phyloP scores from a whole-genome alignment of 2,329 filamentous ascomycete species.

The Colletotrichum sp. region DNA sequence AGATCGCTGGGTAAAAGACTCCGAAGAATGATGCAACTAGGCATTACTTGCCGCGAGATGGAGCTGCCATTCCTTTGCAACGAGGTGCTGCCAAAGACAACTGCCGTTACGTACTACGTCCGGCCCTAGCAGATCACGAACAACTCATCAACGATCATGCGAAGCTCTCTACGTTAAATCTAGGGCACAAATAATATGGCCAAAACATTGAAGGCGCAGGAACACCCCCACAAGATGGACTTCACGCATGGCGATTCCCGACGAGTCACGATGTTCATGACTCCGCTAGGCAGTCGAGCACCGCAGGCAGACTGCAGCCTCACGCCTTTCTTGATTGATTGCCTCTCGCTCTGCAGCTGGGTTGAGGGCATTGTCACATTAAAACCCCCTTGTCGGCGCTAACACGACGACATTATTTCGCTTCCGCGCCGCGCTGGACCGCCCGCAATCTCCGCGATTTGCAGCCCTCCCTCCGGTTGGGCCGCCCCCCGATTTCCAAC shows the following conservation, averaged over 20 bases:
- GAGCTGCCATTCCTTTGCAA: not conserved
- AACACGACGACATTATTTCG: constrained; percentile 8
- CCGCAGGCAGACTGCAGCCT: not conserved
- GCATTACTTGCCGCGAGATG: not conserved
- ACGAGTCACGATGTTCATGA: not conserved
- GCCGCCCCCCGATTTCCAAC: not conserved
- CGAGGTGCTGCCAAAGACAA: not conserved
- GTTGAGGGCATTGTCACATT: not conserved
- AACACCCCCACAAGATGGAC: not conserved
- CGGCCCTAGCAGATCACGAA: not conserved
- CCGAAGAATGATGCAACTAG: not conserved
- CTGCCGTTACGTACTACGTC: not conserved
- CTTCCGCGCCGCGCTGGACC: constrained; percentile 9
- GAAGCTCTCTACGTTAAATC: not conserved
- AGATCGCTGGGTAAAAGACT: not conserved
- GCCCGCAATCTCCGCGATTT: constrained; percentile 16
- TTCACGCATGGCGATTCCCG: not conserved
- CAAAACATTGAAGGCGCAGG: not conserved
- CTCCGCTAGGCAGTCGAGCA: not conserved
- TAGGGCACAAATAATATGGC: not conserved
- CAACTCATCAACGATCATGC: not conserved
- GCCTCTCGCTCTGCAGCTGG: not conserved
- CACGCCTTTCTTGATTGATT: not conserved
- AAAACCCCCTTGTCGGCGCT: constrained; percentile 1
- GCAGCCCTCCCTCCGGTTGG: not conserved